Evolutionary conservation across 2,329 filamentous ascomycete species (phyloP).

Genomic region (Chaetomium sp.): DNA sequence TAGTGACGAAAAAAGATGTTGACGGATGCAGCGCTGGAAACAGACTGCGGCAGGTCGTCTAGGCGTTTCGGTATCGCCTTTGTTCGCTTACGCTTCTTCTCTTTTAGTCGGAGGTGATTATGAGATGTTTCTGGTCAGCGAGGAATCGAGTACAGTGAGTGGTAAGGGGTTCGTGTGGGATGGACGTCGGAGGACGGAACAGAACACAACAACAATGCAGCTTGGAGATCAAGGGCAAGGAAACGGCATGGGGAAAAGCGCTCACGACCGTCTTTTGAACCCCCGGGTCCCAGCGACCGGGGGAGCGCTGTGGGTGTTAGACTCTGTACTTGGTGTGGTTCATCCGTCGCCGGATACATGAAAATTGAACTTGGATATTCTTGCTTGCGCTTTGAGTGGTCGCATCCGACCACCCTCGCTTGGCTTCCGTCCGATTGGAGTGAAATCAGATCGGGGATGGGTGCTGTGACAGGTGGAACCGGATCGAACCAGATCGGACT

Average conservation of each 20-base stretch:
- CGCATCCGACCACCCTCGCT: neutral
- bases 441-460: neutral
- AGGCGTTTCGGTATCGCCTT: neutral
- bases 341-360: slow-evolving; percentile 33
- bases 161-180: neutral
- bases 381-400: neutral
- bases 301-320: slow-evolving; percentile 23
- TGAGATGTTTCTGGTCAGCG: neutral
- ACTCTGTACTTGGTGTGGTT: slow-evolving; percentile 26
- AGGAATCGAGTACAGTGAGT: neutral
- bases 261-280: slow-evolving; percentile 4
- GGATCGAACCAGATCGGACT: neutral
- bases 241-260: neutral
- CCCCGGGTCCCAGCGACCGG: slow-evolving; percentile 5
- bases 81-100: neutral
- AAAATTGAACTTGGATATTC: slow-evolving; percentile 16
- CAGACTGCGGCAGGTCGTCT: neutral
- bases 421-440: slow-evolving; percentile 1
- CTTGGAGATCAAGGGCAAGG: neutral
- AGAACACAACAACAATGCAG: neutral
- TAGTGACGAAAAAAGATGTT: slow-evolving; percentile 18
- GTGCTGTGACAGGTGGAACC: slow-evolving; percentile 5
- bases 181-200: neutral
- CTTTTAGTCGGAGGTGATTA: neutral
- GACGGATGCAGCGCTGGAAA: slow-evolving; percentile 2